Percentiles rank a stretch among this genome's conserved stretches.
Evolutionary conservation across 2,329 filamentous ascomycete genomes (phyloP).

Genomic region (Phialocephala subalpina): DNA sequence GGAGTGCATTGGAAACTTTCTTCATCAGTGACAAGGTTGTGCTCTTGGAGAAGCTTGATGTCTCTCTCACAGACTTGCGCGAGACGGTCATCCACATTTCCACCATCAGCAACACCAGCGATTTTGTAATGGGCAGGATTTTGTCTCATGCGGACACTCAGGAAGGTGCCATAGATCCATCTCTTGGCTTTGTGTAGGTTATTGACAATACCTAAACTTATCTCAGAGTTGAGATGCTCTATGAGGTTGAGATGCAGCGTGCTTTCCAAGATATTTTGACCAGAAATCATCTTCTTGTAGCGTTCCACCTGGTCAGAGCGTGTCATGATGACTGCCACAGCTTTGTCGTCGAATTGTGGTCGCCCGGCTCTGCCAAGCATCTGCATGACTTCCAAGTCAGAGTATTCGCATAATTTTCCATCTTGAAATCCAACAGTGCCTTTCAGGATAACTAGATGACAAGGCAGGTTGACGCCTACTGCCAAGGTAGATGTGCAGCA

Average conservation of each 20-base stretch:
- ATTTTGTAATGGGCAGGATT: conserved; percentile 78
- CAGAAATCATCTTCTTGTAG: conserved; percentile 79
- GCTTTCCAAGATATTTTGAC: conserved; percentile 79
- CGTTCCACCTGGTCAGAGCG: conserved; percentile 66
- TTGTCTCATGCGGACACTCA: conserved; percentile 75
- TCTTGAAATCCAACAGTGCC: conserved; percentile 75
- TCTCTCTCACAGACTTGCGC: conserved; percentile 76
- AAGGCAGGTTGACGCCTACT: conserved; percentile 84
- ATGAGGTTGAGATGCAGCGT: conserved; percentile 80
- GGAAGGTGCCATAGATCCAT: conserved; percentile 82
- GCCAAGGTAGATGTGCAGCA: conserved; percentile 89
- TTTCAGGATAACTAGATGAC: conserved; percentile 84
- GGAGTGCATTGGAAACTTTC: conserved; percentile 68
- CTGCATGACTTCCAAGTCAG: conserved; percentile 87
- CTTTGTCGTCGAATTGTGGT: conserved; percentile 82
- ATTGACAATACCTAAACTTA: conserved; percentile 76
- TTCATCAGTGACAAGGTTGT: conserved; percentile 60
- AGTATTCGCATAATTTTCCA: conserved; percentile 71
- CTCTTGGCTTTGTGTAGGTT: conserved; percentile 69
- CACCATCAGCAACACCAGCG: conserved; percentile 56
- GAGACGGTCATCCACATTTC: conserved; percentile 68
- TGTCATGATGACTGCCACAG: conserved; percentile 82
- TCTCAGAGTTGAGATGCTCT: conserved; percentile 86
- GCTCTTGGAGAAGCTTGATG: conserved; percentile 69
- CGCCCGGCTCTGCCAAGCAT: conserved; percentile 87